phyloP scores from a whole-genome alignment of 345 rosid species.

The Gossypium stocksii region DNA sequence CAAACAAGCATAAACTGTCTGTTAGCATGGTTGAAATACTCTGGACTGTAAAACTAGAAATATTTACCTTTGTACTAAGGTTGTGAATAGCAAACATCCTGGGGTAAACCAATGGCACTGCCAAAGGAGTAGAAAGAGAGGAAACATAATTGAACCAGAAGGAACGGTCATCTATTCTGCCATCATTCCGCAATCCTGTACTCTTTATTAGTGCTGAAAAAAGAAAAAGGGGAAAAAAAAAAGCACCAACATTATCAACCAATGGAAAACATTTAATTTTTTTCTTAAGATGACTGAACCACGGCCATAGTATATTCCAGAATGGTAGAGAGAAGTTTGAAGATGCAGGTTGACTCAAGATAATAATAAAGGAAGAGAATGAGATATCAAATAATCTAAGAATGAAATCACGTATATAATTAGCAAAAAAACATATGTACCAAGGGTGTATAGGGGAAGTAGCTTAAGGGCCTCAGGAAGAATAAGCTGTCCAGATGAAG shows the following conservation, averaged over 20 bases:
- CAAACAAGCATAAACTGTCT: constrained; percentile 16
- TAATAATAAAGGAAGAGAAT: not conserved
- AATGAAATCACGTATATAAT: not conserved
- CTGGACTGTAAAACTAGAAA: not conserved
- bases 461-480: constrained; percentile 98
- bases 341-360: not conserved
- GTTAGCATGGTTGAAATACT: constrained; percentile 12
- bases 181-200: constrained; percentile 63
- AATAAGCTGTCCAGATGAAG: constrained; percentile 89
- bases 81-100: constrained; percentile 85
- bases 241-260: not conserved
- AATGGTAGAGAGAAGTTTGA: not conserved
- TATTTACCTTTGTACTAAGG: constrained; percentile 55
- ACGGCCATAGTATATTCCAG: not conserved
- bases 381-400: not conserved
- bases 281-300: not conserved
- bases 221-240: not conserved
- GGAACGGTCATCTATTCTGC: constrained; percentile 86
- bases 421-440: constrained; percentile 32
- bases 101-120: constrained; percentile 77
- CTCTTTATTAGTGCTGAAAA: constrained; percentile 77
- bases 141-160: constrained; percentile 75
- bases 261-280: not conserved
- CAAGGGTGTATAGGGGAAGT: constrained; percentile 83
- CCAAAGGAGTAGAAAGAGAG: constrained; percentile 66